A percentile compares a stretch with the other conserved stretches of the same genome.
These are phyloP conservation scores for Thelephora ganbajun DNA, from an alignment of 768 basidiomycete species.

Conservation along the genomic window DNA sequence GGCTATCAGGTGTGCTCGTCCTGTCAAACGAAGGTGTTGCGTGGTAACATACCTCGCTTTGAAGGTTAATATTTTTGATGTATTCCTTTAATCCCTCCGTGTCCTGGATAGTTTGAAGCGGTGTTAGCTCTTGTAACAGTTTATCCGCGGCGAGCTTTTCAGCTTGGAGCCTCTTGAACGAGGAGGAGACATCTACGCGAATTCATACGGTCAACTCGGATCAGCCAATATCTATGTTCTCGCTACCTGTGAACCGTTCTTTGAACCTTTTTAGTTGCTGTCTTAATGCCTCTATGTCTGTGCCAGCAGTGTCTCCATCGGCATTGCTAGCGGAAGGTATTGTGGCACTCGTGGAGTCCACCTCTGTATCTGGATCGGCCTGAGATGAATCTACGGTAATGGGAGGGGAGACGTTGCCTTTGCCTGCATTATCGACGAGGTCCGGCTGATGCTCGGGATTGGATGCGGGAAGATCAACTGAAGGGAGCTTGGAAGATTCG, in stretches of 20 bases:
- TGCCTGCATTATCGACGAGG: too few relatives aligned
- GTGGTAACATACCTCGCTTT: slow-evolving; percentile 44
- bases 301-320: slow-evolving; percentile 3
- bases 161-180: slow-evolving; percentile 62
- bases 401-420: too few relatives aligned
- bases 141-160: slow-evolving; percentile 58
- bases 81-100: slow-evolving; percentile 57
- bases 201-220: not conserved
- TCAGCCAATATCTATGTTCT: not conserved
- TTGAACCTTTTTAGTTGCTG: slow-evolving; percentile 58
- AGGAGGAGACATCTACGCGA: slow-evolving; percentile 54
- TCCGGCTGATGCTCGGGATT: not conserved
- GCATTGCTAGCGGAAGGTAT: too few relatives aligned
- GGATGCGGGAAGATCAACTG: not conserved
- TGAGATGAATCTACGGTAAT: not conserved
- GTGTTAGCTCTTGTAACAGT: slow-evolving; percentile 56
- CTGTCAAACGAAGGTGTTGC: slow-evolving; percentile 1
- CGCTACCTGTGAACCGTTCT: slow-evolving; percentile 58
- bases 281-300: slow-evolving; percentile 43
- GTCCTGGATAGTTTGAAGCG: slow-evolving; percentile 54
- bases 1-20: not conserved
- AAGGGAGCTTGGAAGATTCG: not conserved
- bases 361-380: not conserved
- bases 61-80: slow-evolving; percentile 49
- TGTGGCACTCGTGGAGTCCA: too few relatives aligned